Evolutionary conservation across 192 early-diverging fungal genomes (phyloP), one percentile per base, ranked within the genome.

Genomic region (Coemansia sp.): DNA sequence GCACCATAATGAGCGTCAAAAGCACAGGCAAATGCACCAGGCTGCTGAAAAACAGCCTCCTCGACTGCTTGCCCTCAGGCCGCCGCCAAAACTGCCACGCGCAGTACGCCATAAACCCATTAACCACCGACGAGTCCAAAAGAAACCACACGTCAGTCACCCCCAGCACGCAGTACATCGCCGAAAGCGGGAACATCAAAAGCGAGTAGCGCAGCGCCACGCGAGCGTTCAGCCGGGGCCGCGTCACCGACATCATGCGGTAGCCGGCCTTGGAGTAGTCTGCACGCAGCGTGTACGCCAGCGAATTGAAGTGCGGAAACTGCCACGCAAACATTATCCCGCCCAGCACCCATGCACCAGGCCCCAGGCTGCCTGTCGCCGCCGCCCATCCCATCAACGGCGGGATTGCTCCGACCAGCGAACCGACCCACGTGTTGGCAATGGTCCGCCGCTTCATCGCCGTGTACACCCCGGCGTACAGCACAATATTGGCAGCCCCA

Each of bases 381-480:
- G 96, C 96, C 1, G 89, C 84, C 91, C 93, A 98, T 2, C 96
- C 96, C 88, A 98, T 95, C 82, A 98, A 87, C 5, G 96, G 96
- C 30, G 96, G 96, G n/a, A 98, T 89, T 0, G 91, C 96, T 18
- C 96, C 94, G 0, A 98, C 96, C 11, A 97, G 64, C 10, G 96
- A 80, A 4, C 96, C 96, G 24, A 86, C 87, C 94, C 94, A 97
- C 7, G 96, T 98, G 55, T 98, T 98, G n/a, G 80, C 86, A 58
- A 97, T 94, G 0, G 87, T 87, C 22, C 85, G 70, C n/a, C 96
- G 88, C 71, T 98, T 98, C 85, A 95, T 78, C 3, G 90, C 88
- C 34, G 96, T 98, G 67, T 98, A 98, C 0, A 91, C 82, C 24
- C 75, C 75, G 5, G 94, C 87, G 51, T 98, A 98, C 14, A 98